Evolutionary conservation across 2,329 filamentous ascomycete genomes (phyloP).

Genomic region (Coniella vitis): DNA sequence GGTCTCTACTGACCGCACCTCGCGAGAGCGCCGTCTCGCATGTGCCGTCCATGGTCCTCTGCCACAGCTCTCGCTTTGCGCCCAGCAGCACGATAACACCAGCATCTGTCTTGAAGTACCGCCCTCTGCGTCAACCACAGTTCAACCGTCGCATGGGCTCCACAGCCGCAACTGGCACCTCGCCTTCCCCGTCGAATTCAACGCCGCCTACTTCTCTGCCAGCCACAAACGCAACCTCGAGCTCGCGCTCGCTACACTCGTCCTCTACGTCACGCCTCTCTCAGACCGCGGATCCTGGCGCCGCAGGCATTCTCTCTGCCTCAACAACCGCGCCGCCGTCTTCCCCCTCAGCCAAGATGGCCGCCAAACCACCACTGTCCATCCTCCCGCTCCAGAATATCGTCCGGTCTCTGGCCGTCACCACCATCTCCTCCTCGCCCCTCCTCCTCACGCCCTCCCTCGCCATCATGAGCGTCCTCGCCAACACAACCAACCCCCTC

Average conservation of each 20-base stretch:
- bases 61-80: slow-evolving; percentile 1
- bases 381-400: slow-evolving; percentile 61
- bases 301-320: slow-evolving; percentile 12
- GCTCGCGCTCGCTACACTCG: slow-evolving; percentile 24
- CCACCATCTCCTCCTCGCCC: slow-evolving; percentile 62
- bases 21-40: slow-evolving; percentile 1
- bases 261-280: slow-evolving; percentile 11
- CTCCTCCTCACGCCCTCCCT: slow-evolving; percentile 65
- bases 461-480: slow-evolving; percentile 59
- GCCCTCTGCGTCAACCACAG: slow-evolving; percentile 15
- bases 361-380: slow-evolving; percentile 43
- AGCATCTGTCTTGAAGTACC: slow-evolving; percentile 9
- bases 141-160: slow-evolving; percentile 14
- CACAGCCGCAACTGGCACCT: background rate
- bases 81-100: slow-evolving; percentile 2
- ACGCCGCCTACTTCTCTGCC: background rate
- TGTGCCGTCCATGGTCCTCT: slow-evolving; percentile 3
- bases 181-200: no score
- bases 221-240: slow-evolving; percentile 8
- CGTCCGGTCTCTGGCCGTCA: slow-evolving; percentile 63
- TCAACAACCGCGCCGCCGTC: slow-evolving; percentile 10
- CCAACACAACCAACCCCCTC: slow-evolving; percentile 58
- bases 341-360: slow-evolving; percentile 15
- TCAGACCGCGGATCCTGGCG: slow-evolving; percentile 2
- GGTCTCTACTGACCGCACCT: slow-evolving; percentile 4